Evolutionary conservation across 441 rosid genomes (phyloP), one percentile per base, ranked within the genome.

Genomic region (Macaranga tanarius): DNA sequence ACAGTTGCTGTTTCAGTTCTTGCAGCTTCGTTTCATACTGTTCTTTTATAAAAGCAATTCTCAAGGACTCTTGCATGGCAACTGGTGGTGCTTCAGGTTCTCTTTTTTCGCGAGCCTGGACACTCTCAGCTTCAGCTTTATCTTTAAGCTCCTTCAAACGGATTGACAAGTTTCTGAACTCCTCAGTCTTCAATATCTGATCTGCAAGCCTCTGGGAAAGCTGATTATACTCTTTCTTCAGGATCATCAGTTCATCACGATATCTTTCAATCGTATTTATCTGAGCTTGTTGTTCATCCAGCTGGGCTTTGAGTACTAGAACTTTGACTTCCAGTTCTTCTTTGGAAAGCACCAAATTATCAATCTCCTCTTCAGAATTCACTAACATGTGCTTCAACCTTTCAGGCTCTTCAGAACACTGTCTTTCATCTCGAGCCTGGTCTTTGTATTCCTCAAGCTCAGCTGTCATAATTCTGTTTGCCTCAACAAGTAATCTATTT

Each of bases 1-100:
- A 84, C 70, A 92, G 82, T 80, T 93, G 99, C 47, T 88, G 91
- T 62, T 89, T 95, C 77, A 90, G 84, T 81, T 96, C 98, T 71
- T 90, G 96, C 79, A 93, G 73, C 84, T 81, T 86, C 62, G 90
- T 82, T 82, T 96, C 99, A 65, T 87, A 87, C 84, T 96, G 97
- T 78, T 90, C 99, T 86, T 93, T 96, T 81, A 96, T 92, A 80
- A 96, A 96, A 64, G 89, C 97, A 84, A 96, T 90, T 81, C 99
- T 90, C 87, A 96, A 82, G 25, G 98, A 93, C 75, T 93, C 99
- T 67, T 93, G 98, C 84, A 89, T 81, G 71, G 89, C 88, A 62
- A 73, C 84, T 31, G 92, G 75, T 47, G 89, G 85, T 47, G 82
- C 85, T 76, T 83, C 89, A 75, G 80, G 81, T 52, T 84, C 90